Conservation (phyloP, 1,284 basidiomycete species). For the Somion occarium region DNA sequence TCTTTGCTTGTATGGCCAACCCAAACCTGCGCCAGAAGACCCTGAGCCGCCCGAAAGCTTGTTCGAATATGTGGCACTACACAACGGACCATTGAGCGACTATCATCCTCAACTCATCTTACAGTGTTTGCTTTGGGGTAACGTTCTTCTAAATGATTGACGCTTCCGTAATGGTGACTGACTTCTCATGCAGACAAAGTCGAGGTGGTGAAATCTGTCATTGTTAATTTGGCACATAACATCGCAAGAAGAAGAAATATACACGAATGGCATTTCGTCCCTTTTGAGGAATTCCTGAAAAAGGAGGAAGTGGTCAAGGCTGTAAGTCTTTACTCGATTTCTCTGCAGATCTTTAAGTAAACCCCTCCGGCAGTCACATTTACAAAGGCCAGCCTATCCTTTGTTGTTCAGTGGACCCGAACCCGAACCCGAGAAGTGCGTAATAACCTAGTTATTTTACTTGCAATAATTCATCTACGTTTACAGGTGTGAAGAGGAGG, state of each 20-base stretch:
- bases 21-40: constrained; percentile 16
- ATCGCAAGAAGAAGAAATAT: constrained; percentile 27
- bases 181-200: constrained; percentile 56
- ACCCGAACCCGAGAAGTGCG: constrained; percentile 34
- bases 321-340: too few species aligned
- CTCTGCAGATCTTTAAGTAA: too few species aligned
- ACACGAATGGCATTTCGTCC: constrained; percentile 41
- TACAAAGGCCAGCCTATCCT: constrained; percentile 36
- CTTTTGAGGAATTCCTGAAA: constrained; percentile 51
- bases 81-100: constrained; percentile 82
- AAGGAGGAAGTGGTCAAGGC: constrained; percentile 25
- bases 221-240: constrained; percentile 57
- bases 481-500: constrained; percentile 42
- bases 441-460: background rate
- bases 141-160: constrained; percentile 15
- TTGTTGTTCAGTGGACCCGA: constrained; percentile 40
- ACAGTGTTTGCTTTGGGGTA: constrained; percentile 91
- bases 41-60: constrained; percentile 37
- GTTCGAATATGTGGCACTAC: constrained; percentile 76
- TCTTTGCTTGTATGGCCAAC: constrained; percentile 66
- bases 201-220: constrained; percentile 78
- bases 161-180: background rate
- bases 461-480: background rate
- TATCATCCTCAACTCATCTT: constrained; percentile 89
- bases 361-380: too few species aligned